A percentile compares a stretch with the other conserved stretches of the same genome.
Evolutionary conservation across 2,329 filamentous ascomycete species (phyloP).

Genomic region (Ceratocystis lukuohia): DNA sequence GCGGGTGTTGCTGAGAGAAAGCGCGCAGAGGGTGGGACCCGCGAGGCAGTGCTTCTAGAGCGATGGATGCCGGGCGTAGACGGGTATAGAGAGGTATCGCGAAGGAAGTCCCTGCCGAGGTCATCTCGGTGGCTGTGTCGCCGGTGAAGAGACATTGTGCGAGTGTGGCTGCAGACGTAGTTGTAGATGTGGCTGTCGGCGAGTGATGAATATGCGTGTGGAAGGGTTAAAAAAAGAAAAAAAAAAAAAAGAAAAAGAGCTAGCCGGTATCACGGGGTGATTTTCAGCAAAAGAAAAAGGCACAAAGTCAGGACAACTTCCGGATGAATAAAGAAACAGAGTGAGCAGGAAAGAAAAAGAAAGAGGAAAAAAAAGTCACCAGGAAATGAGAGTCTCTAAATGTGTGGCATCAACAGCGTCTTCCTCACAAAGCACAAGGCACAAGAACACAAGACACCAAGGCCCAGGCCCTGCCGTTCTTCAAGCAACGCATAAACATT

Average conservation of each 20-base stretch:
- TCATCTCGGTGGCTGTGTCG: conserved; percentile 5
- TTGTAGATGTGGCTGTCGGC: not conserved
- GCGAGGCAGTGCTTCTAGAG: not conserved
- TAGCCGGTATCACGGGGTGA: not conserved
- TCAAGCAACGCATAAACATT: not conserved
- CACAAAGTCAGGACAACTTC: not conserved
- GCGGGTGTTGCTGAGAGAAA: not conserved
- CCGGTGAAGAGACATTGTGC: conserved; percentile 1
- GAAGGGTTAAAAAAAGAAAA: not conserved
- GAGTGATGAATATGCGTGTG: not conserved
- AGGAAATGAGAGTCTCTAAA: not conserved
- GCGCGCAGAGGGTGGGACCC: not conserved
- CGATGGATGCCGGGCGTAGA: not conserved
- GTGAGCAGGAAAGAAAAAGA: not conserved
- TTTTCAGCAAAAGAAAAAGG: not conserved
- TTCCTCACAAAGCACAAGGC: too few species aligned
- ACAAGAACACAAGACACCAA: too few species aligned
- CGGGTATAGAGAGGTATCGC: not conserved
- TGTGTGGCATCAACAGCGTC: not conserved
- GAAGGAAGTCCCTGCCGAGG: not conserved
- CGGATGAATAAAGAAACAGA: not conserved
- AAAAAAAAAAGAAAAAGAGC: not conserved
- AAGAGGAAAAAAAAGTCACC: not conserved
- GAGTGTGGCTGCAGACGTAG: not conserved
- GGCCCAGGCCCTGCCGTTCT: too few species aligned